Evolutionary conservation across 2,329 filamentous ascomycete genomes (phyloP).

Genomic region (Neonectria faginata): DNA sequence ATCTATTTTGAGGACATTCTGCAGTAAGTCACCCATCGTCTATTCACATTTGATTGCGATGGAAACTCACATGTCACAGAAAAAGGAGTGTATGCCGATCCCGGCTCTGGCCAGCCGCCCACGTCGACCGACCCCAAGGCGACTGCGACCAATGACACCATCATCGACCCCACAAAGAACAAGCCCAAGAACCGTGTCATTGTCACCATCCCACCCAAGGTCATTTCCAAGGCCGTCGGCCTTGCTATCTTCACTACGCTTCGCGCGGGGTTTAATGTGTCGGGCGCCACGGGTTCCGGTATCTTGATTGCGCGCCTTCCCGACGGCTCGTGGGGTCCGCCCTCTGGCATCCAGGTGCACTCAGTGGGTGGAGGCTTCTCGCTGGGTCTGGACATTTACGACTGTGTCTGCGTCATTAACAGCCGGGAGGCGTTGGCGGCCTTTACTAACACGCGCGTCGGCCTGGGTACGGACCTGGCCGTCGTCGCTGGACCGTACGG

Average conservation of each 20-base stretch:
- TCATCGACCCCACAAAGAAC: slow-evolving; percentile 50
- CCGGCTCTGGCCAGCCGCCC: slow-evolving; percentile 42
- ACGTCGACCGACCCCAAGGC: slow-evolving; percentile 50
- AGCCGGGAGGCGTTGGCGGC: slow-evolving; percentile 78
- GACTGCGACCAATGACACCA: slow-evolving; percentile 41
- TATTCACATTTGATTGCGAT: not conserved
- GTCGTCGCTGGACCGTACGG: slow-evolving; percentile 78
- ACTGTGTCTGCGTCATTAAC: slow-evolving; percentile 90
- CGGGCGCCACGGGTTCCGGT: slow-evolving; percentile 75
- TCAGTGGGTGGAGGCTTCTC: slow-evolving; percentile 84
- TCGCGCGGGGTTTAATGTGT: slow-evolving; percentile 73
- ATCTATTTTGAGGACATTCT: slow-evolving; percentile 85
- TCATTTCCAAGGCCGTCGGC: slow-evolving; percentile 74
- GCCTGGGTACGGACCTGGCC: slow-evolving; percentile 81
- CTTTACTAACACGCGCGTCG: slow-evolving; percentile 80
- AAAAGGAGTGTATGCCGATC: slow-evolving; percentile 64
- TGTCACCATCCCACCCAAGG: slow-evolving; percentile 66
- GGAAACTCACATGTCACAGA: slow-evolving; percentile 49
- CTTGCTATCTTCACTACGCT: slow-evolving; percentile 80
- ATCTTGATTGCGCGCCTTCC: slow-evolving; percentile 71
- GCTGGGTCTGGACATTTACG: slow-evolving; percentile 87
- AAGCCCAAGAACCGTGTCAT: slow-evolving; percentile 62
- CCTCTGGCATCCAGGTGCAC: slow-evolving; percentile 84
- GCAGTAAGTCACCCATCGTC: slow-evolving; percentile 69
- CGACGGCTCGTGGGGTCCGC: slow-evolving; percentile 81